Evolutionary conservation across 23 red algal species (phyloP), one percentile per base, ranked within the genome.

Genomic region (Cyanidiococcus yangmingshanensis): DNA sequence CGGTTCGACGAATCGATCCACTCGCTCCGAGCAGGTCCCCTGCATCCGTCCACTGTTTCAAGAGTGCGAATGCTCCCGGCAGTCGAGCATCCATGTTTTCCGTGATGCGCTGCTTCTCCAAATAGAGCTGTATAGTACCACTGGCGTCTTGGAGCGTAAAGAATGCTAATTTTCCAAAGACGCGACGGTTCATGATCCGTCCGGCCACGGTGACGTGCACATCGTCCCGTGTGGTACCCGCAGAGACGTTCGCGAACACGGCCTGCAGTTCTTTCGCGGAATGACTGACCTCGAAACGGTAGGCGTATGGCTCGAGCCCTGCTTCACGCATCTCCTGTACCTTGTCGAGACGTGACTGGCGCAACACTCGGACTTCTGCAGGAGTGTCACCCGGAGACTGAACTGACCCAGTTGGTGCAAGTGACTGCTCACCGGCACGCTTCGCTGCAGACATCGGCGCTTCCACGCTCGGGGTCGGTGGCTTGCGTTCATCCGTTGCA

Each of bases 81-180:
- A 71, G 7, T 25, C 63, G 63, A 50, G 33, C 37, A 37, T 79
- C 79, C 90, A 93, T 93, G 29, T 77, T 27, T 32, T 57, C 82
- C 58, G 83, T 79, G 12, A 90, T 41, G 40, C 76, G 68, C 45
- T 90, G 88, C 59, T 96, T 90, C 75, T 96, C 92, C 25, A 90
- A 74, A 79, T 96, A 96, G 32, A 96, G 75, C 87, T 96, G 92
- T 39, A 96, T 88, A 57, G 58, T 90, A 41, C 92, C 92, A 3
- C 76, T 77, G 2, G 74, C 68, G 68, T 96, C 92, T 58, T 90
- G 80, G 30, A 96, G 39, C 0, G 92, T 96, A 71, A 96, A 90
- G 78, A 96, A 96, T 34, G 85, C 85, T 29, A 96, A 85, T 79
- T 96, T 96, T 36, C 92, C 92, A 85, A 96, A 96, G 37, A 90